Percentiles rank a stretch among this genome's conserved stretches.
These are phyloP conservation scores for Dalbergia cochinchinensis DNA, from an alignment of 306 rosid genomes.

Conservation along the genomic window DNA sequence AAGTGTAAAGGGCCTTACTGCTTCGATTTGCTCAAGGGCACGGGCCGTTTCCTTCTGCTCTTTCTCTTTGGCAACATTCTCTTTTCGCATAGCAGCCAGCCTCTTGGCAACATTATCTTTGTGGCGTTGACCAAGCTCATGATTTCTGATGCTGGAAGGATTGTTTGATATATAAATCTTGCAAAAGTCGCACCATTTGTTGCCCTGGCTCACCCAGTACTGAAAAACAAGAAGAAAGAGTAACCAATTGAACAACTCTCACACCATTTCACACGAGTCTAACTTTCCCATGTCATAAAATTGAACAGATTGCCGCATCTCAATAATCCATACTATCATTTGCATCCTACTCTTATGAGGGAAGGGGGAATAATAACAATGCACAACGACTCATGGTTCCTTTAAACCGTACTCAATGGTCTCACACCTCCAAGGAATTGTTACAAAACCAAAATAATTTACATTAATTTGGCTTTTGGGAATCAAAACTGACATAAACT, in stretches of 20 bases:
- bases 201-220: slow-evolving; percentile 99
- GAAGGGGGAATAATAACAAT: not conserved
- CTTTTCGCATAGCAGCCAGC: slow-evolving; percentile 90
- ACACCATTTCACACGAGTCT: slow-evolving; percentile 3
- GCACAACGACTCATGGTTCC: not conserved
- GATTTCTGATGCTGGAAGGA: slow-evolving; percentile 85
- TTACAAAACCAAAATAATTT: not conserved
- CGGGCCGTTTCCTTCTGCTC: slow-evolving; percentile 73
- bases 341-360: not conserved
- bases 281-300: not conserved
- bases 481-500: not conserved
- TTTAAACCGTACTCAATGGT: not conserved
- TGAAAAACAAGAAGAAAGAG: slow-evolving; percentile 45
- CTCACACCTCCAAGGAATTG: not conserved
- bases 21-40: slow-evolving; percentile 86
- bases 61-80: slow-evolving; percentile 87
- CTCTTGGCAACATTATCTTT: slow-evolving; percentile 86
- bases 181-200: slow-evolving; percentile 98
- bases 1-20: slow-evolving; percentile 61
- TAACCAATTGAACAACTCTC: not conserved
- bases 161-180: slow-evolving; percentile 89
- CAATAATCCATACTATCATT: slow-evolving; percentile 1
- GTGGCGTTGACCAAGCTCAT: slow-evolving; percentile 94
- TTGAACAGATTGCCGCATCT: not conserved
- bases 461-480: slow-evolving; percentile 8